These are phyloP conservation scores for Hymenoscyphus albidus DNA, from an alignment of 2,329 filamentous ascomycete species.

Conservation along the genomic window DNA sequence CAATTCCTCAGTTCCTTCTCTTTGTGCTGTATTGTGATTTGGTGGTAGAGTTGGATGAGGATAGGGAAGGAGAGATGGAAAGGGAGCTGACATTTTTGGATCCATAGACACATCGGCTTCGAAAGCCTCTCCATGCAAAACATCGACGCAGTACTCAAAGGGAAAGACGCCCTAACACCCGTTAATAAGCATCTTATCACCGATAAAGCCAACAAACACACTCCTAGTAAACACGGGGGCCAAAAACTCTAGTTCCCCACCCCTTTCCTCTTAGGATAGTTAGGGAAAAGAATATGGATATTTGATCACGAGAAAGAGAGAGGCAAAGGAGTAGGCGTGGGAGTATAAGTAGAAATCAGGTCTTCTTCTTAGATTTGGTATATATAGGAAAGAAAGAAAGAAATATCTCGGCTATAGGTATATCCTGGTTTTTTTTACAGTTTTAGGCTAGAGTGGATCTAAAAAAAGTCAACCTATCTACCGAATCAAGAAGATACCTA, in stretches of 20 bases:
- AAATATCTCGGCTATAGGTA: too few relatives aligned
- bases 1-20: neutral
- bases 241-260: neutral
- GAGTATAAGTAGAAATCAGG: too few relatives aligned
- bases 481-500: too few relatives aligned
- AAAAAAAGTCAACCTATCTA: too few relatives aligned
- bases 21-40: neutral
- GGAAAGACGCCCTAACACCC: constrained; percentile 30
- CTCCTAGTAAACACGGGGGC: neutral
- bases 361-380: too few relatives aligned
- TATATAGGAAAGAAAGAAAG: too few relatives aligned
- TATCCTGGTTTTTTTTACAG: too few relatives aligned
- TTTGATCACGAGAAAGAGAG: too few relatives aligned
- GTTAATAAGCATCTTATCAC: constrained; percentile 32
- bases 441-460: too few relatives aligned
- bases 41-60: neutral
- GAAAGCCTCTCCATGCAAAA: constrained; percentile 66
- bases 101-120: constrained; percentile 48
- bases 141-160: constrained; percentile 53
- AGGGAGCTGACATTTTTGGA: neutral
- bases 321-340: too few relatives aligned
- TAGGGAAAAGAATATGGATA: too few relatives aligned
- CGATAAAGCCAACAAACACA: neutral
- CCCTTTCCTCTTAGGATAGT: too few relatives aligned
- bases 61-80: neutral